Base-by-base conservation (phyloP, 768 basidiomycete genomes). In the Paxillus ammoniavirescens region DNA sequence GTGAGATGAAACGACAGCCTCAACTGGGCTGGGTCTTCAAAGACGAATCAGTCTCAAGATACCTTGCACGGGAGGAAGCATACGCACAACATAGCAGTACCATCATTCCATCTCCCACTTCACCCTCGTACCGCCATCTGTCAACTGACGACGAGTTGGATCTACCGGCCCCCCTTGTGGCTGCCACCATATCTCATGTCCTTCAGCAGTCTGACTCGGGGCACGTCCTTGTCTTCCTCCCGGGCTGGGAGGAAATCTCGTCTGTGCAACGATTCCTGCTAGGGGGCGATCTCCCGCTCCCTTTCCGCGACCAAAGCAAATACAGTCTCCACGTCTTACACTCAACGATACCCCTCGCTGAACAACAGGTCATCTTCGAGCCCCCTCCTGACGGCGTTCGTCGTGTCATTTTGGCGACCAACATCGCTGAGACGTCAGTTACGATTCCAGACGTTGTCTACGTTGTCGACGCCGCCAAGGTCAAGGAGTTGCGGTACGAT, bases 401-500 rank as follows among this genome's bases (percentile, higher is more conserved):
- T 51, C 84, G 94, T 23, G 78, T 98, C 64, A 96, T 98, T 60
- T 77, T 98, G 45, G 83, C 94, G 5, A 98, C 95, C 37, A 97
- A 97, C 67, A 93, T 97, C 42, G 94, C 94, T 12, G 95, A 98
- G 72, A 95, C 94, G 3, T 94, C 92, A 4, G 79, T 97, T 60
- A 98, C 95, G 4, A 96, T 98, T 60, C 93, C 93, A 1, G 91
- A 96, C 59, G 91, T 97, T 23, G 91, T 96, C 9, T 94, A 91
- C 62, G 95, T 98, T 30, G 84, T 98, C 42, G 96, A 98, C 64
- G 81, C 89, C 0, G 95, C 82, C 15, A 86, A 87, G 62, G 79
- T 93, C 64, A 97, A 97, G 71, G 91, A 95, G 70, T 82, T 89
- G 63, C 81, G 84, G 14, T 98, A 93, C 63, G 93, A 98, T 62